Conservation (phyloP, 2,329 filamentous ascomycete genomes). For the Pseudocercospora pini-densiflorae region DNA sequence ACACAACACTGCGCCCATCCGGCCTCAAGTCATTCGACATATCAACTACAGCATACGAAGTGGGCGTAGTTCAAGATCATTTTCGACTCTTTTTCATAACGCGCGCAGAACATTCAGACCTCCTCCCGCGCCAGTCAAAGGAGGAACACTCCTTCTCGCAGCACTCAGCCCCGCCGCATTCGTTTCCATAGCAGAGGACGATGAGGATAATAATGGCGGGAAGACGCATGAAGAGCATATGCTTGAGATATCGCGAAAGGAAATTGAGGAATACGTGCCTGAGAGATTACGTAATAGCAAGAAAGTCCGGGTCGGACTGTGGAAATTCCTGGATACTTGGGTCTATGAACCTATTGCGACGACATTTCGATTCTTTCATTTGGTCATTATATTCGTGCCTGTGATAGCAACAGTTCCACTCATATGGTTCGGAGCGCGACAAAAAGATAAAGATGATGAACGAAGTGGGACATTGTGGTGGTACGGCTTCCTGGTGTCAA, state of each 20-base stretch:
- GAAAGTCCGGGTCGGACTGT: conserved; percentile 62
- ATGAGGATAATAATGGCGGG: conserved; percentile 48
- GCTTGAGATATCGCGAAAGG: conserved; percentile 78
- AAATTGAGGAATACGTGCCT: conserved; percentile 72
- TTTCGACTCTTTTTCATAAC: conserved; percentile 32
- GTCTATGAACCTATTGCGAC: conserved; percentile 86
- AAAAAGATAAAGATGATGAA: conserved; percentile 71
- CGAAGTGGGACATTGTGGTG: conserved; percentile 86
- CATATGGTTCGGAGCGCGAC: conserved; percentile 75
- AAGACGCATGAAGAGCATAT: conserved; percentile 83
- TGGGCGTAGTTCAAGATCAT: conserved; percentile 29
- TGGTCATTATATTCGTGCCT: conserved; percentile 87
- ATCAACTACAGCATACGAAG: conserved; percentile 37
- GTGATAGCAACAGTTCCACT: conserved; percentile 79
- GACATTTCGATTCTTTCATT: conserved; percentile 82
- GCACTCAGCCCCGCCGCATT: conserved; percentile 62
- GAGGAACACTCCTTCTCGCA: conserved; percentile 43
- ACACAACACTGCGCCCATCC: conserved; percentile 27
- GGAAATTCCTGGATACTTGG: conserved; percentile 71
- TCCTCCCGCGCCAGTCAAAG: conserved; percentile 42
- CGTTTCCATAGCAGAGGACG: conserved; percentile 60
- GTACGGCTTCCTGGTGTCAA: conserved; percentile 84
- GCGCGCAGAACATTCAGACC: conserved; percentile 34
- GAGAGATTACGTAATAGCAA: conserved; percentile 64
- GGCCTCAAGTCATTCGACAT: conserved; percentile 38